Evolutionary conservation across 805 yeast species (phyloP).

Genomic region (Wickerhamiella domercqiae): DNA sequence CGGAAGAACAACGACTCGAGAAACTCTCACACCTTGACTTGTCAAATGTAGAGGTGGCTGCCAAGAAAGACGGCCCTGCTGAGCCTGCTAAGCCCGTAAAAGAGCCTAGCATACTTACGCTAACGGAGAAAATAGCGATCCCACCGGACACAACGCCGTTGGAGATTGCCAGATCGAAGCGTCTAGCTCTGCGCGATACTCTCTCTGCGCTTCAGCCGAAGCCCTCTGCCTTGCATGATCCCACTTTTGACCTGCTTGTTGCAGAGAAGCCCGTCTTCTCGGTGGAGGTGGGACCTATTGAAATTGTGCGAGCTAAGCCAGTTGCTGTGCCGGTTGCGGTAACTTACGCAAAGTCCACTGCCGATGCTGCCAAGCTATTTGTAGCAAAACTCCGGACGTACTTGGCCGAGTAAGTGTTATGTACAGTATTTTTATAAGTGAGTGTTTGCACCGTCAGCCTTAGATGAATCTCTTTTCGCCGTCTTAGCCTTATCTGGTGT

Average conservation of each 20-base stretch:
- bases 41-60: slow-evolving; percentile 53
- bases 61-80: slow-evolving; percentile 14
- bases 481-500: not conserved
- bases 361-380: not conserved
- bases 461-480: too few relatives aligned
- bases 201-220: slow-evolving; percentile 28
- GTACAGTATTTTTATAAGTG: slow-evolving; percentile 1
- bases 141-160: slow-evolving; percentile 18
- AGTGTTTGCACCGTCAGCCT: too few relatives aligned
- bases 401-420: not conserved
- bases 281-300: slow-evolving; percentile 12
- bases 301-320: slow-evolving; percentile 13
- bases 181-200: slow-evolving; percentile 26
- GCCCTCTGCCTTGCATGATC: slow-evolving; percentile 35
- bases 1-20: slow-evolving; percentile 41
- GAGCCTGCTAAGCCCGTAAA: slow-evolving; percentile 10
- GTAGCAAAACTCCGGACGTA: not conserved
- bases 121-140: slow-evolving; percentile 12
- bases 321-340: slow-evolving; percentile 11
- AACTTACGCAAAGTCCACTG: slow-evolving; percentile 8
- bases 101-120: slow-evolving; percentile 14
- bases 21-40: slow-evolving; percentile 21
- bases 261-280: slow-evolving; percentile 30
- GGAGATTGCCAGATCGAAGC: slow-evolving; percentile 29
- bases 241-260: slow-evolving; percentile 43